A percentile compares a stretch with the other conserved stretches of the same genome.
Evolutionary conservation across 2,329 filamentous ascomycete species (phyloP).

Genomic region (Malbranchea zuffiana): DNA sequence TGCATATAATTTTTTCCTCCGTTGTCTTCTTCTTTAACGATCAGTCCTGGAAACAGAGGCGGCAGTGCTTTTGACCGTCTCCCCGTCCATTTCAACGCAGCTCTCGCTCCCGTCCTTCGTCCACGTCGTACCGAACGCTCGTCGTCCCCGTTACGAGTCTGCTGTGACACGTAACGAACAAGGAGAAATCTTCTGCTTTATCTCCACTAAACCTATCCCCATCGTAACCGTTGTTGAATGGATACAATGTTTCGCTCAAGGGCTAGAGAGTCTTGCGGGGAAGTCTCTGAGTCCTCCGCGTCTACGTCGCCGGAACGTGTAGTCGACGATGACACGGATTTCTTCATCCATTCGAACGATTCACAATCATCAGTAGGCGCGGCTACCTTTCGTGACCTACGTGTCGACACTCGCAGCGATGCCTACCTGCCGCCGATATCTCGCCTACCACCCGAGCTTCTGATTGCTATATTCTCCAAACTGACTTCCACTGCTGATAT

Average conservation of each 20-base stretch:
- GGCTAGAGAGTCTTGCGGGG: slow-evolving; percentile 30
- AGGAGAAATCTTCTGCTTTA: no score
- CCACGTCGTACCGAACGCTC: no score
- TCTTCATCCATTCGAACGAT: slow-evolving; percentile 74
- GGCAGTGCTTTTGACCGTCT: no score
- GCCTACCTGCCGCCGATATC: slow-evolving; percentile 52
- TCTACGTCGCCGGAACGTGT: slow-evolving; percentile 30
- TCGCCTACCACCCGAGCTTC: slow-evolving; percentile 81
- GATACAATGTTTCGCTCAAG: slow-evolving; percentile 31
- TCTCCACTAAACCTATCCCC: no score
- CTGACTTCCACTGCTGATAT: slow-evolving; percentile 66
- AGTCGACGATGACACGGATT: slow-evolving; percentile 83
- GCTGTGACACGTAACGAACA: no score
- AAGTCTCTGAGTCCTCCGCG: slow-evolving; percentile 33
- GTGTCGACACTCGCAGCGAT: slow-evolving; percentile 43
- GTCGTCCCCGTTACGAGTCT: no score
- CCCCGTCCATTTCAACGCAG: no score
- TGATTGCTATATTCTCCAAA: slow-evolving; percentile 85
- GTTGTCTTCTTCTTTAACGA: background rate
- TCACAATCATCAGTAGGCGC: slow-evolving; percentile 84
- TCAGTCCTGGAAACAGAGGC: no score
- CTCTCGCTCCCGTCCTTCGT: no score
- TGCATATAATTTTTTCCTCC: no score
- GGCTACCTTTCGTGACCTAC: slow-evolving; percentile 65
- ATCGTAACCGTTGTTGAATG: background rate